Base-by-base conservation (phyloP, 2,329 filamentous ascomycete species). In the Fusarium sp. region DNA sequence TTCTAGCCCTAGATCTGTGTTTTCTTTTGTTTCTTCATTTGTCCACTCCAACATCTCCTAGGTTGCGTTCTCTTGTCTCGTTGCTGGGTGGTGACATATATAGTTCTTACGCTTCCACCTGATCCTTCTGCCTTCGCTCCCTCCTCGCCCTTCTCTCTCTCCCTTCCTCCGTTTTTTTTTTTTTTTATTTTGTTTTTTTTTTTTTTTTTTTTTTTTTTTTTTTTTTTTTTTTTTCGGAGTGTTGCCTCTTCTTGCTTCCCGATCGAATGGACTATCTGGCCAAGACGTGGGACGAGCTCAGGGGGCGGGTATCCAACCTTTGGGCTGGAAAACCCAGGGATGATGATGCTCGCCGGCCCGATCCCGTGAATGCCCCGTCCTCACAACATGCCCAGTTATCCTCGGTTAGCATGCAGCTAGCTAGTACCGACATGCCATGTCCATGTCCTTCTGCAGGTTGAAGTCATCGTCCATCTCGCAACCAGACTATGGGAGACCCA, bases 381-480 rank as follows among this genome's bases (percentile, higher is more conserved):
- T 72, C 62, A 37, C 50, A 64, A 47, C 72, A 66, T 67, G 18
- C 54, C 56, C 58, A 42, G 14, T 69, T 72, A 72, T 69, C 76
- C 75, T 76, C 73, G 73, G 73, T 60, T 76, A 76, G 67, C 60
- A 61, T 67, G 64, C 35, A 69, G 35, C 59, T 52, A 61, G 54
- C 60, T 64, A 54, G 50, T 65, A 42, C 38, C 22, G 31, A 34
- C 45, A 63, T 67, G 56, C 62, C 64, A 65, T 66, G 35, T 67
- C 64, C 66, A 67, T 71, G 67, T 66, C 52, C 27, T 70, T 66
- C n/a, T 68, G 63, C 61, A 35, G n/a, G 22, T 47, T 64, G 27
- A 63, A 56, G 54, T 42, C 35, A 65, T 75, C 31, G 34, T 59
- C 50, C 58, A 61, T 72, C 38, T 20, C 56, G 58, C 57, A 59